Evolutionary conservation across 2,329 filamentous ascomycete species (phyloP).

Genomic region (Gremmenia infestans): DNA sequence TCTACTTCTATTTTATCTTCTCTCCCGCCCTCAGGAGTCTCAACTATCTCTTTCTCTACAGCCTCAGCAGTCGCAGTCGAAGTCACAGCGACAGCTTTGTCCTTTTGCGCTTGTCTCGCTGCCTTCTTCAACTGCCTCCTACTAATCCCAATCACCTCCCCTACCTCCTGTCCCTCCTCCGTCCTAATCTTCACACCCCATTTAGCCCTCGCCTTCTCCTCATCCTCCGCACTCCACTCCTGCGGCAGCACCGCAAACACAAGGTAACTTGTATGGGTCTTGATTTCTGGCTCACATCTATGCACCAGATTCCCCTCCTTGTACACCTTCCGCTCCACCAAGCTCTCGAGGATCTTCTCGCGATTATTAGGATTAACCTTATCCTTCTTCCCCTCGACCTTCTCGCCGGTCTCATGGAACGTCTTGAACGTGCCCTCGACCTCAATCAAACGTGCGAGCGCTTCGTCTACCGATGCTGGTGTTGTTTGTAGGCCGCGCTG

Average conservation of each 20-base stretch:
- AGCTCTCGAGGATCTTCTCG: constrained; percentile 29
- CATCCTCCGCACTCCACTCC: constrained; percentile 80
- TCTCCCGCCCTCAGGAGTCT: no score
- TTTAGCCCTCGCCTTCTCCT: constrained; percentile 58
- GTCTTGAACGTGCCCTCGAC: constrained; percentile 66
- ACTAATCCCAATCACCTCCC: constrained; percentile 15
- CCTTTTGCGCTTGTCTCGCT: constrained; percentile 20
- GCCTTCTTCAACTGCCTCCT: constrained; percentile 25
- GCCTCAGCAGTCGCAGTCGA: no score
- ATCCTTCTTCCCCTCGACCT: constrained; percentile 23
- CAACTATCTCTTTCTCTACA: no score
- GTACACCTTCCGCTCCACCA: constrained; percentile 51
- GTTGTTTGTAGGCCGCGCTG: constrained; percentile 53
- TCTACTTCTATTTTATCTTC: no score
- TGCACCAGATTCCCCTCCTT: constrained; percentile 75
- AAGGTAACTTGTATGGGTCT: constrained; percentile 95
- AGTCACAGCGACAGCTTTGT: constrained; percentile 1
- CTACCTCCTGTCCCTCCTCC: constrained; percentile 14
- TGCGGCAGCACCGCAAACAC: constrained; percentile 87
- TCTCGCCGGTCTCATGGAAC: constrained; percentile 46
- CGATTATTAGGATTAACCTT: constrained; percentile 34
- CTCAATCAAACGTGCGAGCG: constrained; percentile 65
- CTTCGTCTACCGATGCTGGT: constrained; percentile 73
- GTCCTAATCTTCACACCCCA: constrained; percentile 39
- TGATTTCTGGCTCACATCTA: constrained; percentile 79